Evolutionary conservation across 495 filamentous ascomycete species (phyloP).

Genomic region (Tuber melanosporum): DNA sequence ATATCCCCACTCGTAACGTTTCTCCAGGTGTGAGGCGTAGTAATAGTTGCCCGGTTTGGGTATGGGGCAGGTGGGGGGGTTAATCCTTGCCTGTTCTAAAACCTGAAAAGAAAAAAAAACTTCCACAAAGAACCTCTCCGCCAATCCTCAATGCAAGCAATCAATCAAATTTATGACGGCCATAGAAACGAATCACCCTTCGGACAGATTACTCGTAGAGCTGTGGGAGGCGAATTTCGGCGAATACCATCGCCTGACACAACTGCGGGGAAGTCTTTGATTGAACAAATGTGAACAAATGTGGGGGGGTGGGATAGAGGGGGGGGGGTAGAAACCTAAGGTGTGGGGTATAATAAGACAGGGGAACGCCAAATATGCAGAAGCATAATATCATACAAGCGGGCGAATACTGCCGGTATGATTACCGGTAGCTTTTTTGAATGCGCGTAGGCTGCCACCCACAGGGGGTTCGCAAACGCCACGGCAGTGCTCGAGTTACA

Average conservation of each 20-base stretch:
- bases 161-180: background rate
- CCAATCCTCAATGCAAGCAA: background rate
- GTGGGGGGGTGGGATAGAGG: background rate
- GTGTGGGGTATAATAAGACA: background rate
- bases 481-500: background rate
- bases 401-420: background rate
- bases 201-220: background rate
- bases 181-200: background rate
- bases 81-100: background rate
- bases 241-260: background rate
- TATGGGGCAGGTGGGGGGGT: background rate
- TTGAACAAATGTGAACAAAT: background rate
- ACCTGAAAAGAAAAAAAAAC: background rate
- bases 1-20: background rate
- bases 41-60: background rate
- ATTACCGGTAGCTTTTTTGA: background rate
- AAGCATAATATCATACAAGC: background rate
- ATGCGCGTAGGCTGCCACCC: background rate
- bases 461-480: background rate
- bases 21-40: background rate
- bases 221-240: background rate
- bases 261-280: background rate
- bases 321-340: background rate
- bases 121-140: background rate
- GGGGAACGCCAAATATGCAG: background rate